Conservation (phyloP, 345 rosid species). For the Eucalyptus sp. region DNA sequence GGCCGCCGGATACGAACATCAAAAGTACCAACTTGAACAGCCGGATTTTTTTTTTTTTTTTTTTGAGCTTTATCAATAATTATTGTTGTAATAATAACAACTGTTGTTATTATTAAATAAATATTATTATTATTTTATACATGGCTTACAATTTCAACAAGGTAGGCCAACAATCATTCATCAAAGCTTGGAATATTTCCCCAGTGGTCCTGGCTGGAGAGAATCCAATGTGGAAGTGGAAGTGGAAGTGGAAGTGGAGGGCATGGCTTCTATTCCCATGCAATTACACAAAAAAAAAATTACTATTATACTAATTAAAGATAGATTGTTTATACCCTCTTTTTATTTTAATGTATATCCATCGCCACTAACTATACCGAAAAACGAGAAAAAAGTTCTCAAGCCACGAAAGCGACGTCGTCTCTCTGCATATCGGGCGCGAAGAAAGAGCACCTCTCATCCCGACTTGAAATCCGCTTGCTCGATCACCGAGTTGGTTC, state of each 20-base stretch:
- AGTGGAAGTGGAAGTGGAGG: neutral
- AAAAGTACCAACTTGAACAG: neutral
- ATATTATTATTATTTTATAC: neutral
- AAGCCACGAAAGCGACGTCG: neutral
- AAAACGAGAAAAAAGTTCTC: neutral
- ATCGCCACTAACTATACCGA: neutral
- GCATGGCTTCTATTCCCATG: neutral
- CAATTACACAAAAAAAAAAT: neutral
- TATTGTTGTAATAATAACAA: neutral
- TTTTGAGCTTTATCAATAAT: neutral
- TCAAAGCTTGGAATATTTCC: neutral
- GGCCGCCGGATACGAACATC: neutral
- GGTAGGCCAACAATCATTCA: neutral
- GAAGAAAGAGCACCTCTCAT: fast-evolving
- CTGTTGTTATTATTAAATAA: neutral
- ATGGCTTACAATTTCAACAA: neutral
- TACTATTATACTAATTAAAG: neutral
- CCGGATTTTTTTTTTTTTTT: too few species aligned
- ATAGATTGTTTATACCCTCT: neutral
- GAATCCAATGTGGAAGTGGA: neutral
- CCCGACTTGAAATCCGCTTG: neutral
- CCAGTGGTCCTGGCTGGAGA: neutral
- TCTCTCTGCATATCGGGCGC: neutral
- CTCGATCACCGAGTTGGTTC: fast-evolving
- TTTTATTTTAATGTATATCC: neutral